Conservation (phyloP, 1,284 basidiomycete species). For the Cutaneotrichosporon cutaneum region DNA sequence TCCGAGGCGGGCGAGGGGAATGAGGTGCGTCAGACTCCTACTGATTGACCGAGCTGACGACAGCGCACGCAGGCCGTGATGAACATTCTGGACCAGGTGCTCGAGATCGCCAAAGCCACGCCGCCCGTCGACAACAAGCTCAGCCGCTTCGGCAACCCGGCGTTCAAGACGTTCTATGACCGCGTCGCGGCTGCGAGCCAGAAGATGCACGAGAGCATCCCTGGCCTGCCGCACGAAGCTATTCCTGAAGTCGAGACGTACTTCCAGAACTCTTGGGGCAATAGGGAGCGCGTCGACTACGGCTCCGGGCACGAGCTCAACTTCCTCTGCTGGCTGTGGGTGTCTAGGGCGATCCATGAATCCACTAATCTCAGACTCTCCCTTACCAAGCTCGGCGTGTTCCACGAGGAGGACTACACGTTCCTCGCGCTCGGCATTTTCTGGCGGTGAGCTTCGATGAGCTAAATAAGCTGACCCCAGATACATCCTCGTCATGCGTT, state of each 20-base stretch:
- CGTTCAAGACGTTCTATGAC: constrained; percentile 89
- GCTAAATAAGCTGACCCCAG: constrained; percentile 51
- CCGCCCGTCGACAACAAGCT: constrained; percentile 87
- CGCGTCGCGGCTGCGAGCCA: constrained; percentile 65
- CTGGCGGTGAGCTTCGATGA: constrained; percentile 67
- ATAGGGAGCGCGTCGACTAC: constrained; percentile 89
- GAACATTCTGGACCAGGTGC: constrained; percentile 65
- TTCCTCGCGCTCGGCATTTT: constrained; percentile 83
- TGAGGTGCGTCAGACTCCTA: no score
- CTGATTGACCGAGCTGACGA: constrained; percentile 10
- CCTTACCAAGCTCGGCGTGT: constrained; percentile 69
- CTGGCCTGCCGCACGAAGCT: constrained; percentile 61
- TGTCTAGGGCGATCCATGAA: constrained; percentile 20
- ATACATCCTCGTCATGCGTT: constrained; percentile 85
- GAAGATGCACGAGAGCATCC: constrained; percentile 59
- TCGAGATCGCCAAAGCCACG: constrained; percentile 64
- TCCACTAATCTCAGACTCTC: constrained; percentile 63
- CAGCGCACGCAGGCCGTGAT: constrained; percentile 68
- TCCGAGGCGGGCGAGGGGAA: constrained; percentile 63
- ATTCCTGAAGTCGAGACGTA: constrained; percentile 72
- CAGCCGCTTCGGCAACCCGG: constrained; percentile 95
- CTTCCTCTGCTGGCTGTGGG: constrained; percentile 94
- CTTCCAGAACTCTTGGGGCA: constrained; percentile 88
- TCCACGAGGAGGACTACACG: constrained; percentile 67
- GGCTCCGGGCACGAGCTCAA: constrained; percentile 99